Evolutionary conservation across 2,329 filamentous ascomycete genomes (phyloP).

Genomic region (Cordyceps cateniannulata): DNA sequence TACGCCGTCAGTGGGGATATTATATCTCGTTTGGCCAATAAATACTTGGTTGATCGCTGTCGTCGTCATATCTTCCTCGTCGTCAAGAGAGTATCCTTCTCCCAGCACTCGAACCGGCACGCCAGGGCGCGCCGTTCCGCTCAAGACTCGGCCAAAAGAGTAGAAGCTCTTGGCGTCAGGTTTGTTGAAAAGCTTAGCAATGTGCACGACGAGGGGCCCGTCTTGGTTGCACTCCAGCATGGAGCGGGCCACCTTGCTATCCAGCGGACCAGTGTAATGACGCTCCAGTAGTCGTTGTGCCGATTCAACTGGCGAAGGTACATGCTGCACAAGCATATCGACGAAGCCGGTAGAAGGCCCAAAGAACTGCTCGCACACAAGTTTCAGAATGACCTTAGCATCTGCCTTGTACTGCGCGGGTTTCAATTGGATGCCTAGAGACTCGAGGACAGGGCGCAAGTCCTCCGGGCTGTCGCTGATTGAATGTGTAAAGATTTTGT

Average conservation of each 20-base stretch:
- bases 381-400: conserved; percentile 77
- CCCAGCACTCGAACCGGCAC: conserved; percentile 84
- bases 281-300: conserved; percentile 70
- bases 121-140: conserved; percentile 77
- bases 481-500: conserved; percentile 94
- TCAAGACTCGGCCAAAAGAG: conserved; percentile 86
- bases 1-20: conserved; percentile 82
- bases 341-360: conserved; percentile 85
- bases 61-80: conserved; percentile 93
- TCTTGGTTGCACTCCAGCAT: conserved; percentile 83
- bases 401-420: conserved; percentile 88
- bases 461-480: conserved; percentile 86
- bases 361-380: conserved; percentile 94
- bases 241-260: conserved; percentile 70
- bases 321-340: conserved; percentile 86
- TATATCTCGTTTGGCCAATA: conserved; percentile 89
- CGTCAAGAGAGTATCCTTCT: conserved; percentile 91
- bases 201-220: conserved; percentile 82
- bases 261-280: conserved; percentile 87
- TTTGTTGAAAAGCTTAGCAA: conserved; percentile 90
- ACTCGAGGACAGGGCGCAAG: conserved; percentile 69
- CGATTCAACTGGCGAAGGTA: conserved; percentile 79
- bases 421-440: conserved; percentile 79
- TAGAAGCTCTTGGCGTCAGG: conserved; percentile 86
- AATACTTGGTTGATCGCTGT: conserved; percentile 81